Evolutionary conservation across 192 early-diverging fungal genomes (phyloP).

Genomic region (Irineochytrium annulatum): DNA sequence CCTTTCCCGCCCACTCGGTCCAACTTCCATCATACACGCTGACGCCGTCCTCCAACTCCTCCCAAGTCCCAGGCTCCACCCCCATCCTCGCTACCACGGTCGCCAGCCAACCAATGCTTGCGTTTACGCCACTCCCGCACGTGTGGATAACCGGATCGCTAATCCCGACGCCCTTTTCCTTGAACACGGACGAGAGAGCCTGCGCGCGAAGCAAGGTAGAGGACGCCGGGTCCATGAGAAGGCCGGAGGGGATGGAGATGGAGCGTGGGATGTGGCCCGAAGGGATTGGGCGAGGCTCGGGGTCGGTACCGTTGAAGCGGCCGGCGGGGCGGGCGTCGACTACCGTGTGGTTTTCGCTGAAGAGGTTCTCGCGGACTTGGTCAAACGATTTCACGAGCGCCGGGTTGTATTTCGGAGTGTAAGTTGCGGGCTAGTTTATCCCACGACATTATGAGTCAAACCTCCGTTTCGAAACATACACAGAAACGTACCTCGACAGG

Average conservation of each 20-base stretch:
- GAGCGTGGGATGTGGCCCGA: slow-evolving; percentile 21
- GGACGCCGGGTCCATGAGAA: background rate
- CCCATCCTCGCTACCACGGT: slow-evolving; percentile 13
- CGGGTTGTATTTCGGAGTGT: slow-evolving; percentile 10
- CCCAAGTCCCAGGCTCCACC: slow-evolving; percentile 11
- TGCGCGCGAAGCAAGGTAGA: no score
- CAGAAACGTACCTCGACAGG: slow-evolving; percentile 7
- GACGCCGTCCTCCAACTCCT: slow-evolving; percentile 19
- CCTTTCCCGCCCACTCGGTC: slow-evolving; percentile 17
- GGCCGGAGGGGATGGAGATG: background rate
- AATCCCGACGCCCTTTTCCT: slow-evolving; percentile 14
- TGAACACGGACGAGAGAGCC: no score
- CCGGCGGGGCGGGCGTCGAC: slow-evolving; percentile 20
- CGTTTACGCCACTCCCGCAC: slow-evolving; percentile 25
- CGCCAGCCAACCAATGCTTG: slow-evolving; percentile 19
- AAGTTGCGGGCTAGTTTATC: slow-evolving; percentile 11
- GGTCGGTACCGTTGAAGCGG: slow-evolving; percentile 16
- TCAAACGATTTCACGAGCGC: slow-evolving; percentile 18
- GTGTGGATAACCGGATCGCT: slow-evolving; percentile 13
- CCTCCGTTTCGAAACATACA: background rate
- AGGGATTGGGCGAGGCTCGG: slow-evolving; percentile 21
- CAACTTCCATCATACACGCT: slow-evolving; percentile 25
- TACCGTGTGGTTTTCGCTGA: background rate
- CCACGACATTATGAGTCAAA: background rate
- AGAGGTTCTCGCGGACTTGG: slow-evolving; percentile 7